These are phyloP conservation scores for Asterochloris sp. DNA, from an alignment of 139 green algal species.

Conservation along the genomic window DNA sequence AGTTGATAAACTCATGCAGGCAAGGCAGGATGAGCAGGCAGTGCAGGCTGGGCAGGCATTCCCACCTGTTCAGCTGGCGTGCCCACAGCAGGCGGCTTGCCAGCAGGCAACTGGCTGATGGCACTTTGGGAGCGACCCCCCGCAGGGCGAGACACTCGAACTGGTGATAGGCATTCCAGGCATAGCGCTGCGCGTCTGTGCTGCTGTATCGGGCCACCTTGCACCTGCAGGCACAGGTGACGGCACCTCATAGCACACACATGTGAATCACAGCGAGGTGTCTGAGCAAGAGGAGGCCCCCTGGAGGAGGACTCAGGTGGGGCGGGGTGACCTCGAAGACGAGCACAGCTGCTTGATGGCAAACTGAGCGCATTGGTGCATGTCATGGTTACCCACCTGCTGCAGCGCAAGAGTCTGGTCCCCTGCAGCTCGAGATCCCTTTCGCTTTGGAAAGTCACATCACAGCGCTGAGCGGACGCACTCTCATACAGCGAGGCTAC, in stretches of 20 bases:
- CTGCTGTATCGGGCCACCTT: slow-evolving; percentile 50
- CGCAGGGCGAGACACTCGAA: slow-evolving; percentile 58
- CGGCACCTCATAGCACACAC: not conserved
- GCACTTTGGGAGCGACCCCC: slow-evolving; percentile 37
- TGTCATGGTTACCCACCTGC: slow-evolving; percentile 30
- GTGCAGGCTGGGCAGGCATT: not conserved
- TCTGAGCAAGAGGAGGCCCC: too few species aligned
- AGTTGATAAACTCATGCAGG: not conserved
- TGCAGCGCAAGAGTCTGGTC: slow-evolving; percentile 47
- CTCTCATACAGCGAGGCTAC: slow-evolving; percentile 39
- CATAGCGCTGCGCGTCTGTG: slow-evolving; percentile 47
- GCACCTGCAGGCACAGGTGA: slow-evolving; percentile 18
- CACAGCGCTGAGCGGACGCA: slow-evolving; percentile 29
- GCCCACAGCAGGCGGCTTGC: slow-evolving; percentile 52
- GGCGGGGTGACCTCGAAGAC: not conserved
- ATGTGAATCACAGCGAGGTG: not conserved
- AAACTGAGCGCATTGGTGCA: not conserved
- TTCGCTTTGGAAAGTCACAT: slow-evolving; percentile 33
- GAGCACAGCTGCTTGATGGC: not conserved
- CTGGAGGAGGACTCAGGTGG: not conserved
- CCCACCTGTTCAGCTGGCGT: slow-evolving; percentile 11
- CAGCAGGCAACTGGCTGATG: slow-evolving; percentile 56
- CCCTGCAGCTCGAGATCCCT: too few species aligned
- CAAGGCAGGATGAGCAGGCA: not conserved
- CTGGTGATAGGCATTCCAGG: slow-evolving; percentile 51